Conservation (phyloP, 2,329 filamentous ascomycete genomes). For the Furcasterigmium sp. region DNA sequence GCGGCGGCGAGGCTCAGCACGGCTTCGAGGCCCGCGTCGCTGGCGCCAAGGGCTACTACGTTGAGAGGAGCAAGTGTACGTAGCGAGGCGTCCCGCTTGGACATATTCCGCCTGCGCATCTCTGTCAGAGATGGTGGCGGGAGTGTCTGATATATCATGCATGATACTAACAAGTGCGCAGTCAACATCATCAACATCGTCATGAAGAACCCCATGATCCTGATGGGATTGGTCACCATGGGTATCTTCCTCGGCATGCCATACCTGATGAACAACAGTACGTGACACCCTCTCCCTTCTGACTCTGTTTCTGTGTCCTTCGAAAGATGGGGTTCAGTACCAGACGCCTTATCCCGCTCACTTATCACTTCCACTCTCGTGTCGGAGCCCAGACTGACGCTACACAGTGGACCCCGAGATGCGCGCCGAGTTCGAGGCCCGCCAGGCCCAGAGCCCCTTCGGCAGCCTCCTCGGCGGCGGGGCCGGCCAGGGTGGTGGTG, state of each 20-base stretch:
- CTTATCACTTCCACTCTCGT: too few relatives aligned
- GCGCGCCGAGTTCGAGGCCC: constrained; percentile 85
- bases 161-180: constrained; percentile 27
- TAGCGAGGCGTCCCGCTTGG: constrained; percentile 15
- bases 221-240: constrained; percentile 81
- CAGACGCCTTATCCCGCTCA: too few relatives aligned
- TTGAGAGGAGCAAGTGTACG: constrained; percentile 71
- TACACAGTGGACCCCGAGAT: constrained; percentile 89
- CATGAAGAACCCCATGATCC: constrained; percentile 93
- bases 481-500: constrained; percentile 14
- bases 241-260: constrained; percentile 87
- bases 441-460: constrained; percentile 72
- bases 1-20: constrained; percentile 15
- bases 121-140: background rate
- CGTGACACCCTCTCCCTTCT: too few relatives aligned
- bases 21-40: constrained; percentile 58
- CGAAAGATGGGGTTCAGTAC: too few relatives aligned
- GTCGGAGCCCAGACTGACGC: too few relatives aligned
- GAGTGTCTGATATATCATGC: too few relatives aligned
- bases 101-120: too few relatives aligned
- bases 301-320: background rate
- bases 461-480: constrained; percentile 45
- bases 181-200: constrained; percentile 71
- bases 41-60: constrained; percentile 68
- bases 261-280: constrained; percentile 93